Evolutionary conservation across 352 stramenopile genomes (phyloP).

Genomic region (Globisporangium rhizosaccharum): DNA sequence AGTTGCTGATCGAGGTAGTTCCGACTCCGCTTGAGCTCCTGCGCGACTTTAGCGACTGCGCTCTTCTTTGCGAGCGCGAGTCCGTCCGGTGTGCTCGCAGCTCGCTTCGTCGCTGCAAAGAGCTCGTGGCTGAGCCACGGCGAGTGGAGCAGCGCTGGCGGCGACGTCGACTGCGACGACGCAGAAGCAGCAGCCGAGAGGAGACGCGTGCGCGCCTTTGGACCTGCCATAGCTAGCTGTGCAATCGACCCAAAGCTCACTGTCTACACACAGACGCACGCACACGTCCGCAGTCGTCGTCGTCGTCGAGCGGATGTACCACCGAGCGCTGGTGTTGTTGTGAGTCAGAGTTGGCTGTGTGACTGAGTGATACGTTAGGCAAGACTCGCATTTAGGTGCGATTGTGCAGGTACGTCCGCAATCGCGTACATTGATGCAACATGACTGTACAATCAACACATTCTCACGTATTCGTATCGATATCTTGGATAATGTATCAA

Average conservation of each 20-base stretch:
- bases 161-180: neutral
- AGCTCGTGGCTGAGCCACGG: constrained; percentile 69
- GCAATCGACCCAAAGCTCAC: neutral
- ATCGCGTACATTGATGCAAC: too few relatives aligned
- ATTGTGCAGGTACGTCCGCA: too few relatives aligned
- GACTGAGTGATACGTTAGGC: too few relatives aligned
- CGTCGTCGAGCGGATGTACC: too few relatives aligned
- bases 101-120: constrained; percentile 51
- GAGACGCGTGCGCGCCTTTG: neutral
- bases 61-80: constrained; percentile 47
- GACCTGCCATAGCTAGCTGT: constrained; percentile 4
- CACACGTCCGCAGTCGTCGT: neutral
- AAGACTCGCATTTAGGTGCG: too few relatives aligned
- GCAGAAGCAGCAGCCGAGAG: neutral
- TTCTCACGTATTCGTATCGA: neutral
- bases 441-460: too few relatives aligned
- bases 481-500: neutral
- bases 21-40: constrained; percentile 63
- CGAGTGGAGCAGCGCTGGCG: constrained; percentile 27
- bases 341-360: too few relatives aligned
- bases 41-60: constrained; percentile 41
- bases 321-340: too few relatives aligned
- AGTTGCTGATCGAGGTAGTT: constrained; percentile 53
- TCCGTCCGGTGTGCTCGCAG: constrained; percentile 36
- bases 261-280: too few relatives aligned